A percentile compares a stretch with the other conserved stretches of the same genome.
phyloP scores from a whole-genome alignment of 2,329 filamentous ascomycete genomes.

The Chaetomiaceae sp. region DNA sequence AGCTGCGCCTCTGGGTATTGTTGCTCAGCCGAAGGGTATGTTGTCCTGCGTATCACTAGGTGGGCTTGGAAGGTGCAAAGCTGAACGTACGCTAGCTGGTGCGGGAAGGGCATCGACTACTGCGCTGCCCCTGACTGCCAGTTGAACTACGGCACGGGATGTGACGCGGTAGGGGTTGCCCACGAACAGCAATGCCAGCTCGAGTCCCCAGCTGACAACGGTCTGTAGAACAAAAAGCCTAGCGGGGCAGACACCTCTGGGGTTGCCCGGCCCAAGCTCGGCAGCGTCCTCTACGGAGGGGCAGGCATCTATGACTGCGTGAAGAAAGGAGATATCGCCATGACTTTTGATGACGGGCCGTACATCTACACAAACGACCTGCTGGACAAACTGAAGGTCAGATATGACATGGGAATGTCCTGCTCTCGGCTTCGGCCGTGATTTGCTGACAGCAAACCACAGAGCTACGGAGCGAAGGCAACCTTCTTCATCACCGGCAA shows the following conservation, averaged over 20 bases:
- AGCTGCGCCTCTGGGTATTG: slow-evolving; percentile 30
- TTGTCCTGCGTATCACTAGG: not conserved
- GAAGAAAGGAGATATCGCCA: slow-evolving; percentile 54
- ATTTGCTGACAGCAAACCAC: slow-evolving; percentile 9
- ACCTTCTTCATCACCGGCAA: slow-evolving; percentile 62
- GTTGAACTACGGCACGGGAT: slow-evolving; percentile 54
- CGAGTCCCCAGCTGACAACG: slow-evolving; percentile 8
- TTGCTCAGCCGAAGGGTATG: slow-evolving; percentile 31
- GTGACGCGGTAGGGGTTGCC: slow-evolving; percentile 42
- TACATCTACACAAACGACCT: slow-evolving; percentile 55
- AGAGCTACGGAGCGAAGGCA: slow-evolving; percentile 53
- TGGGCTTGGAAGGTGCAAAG: not conserved
- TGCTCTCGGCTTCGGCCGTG: not conserved
- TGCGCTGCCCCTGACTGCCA: slow-evolving; percentile 58
- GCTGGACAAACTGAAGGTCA: slow-evolving; percentile 49
- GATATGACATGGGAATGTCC: not conserved
- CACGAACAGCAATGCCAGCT: not conserved
- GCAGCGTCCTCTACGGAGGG: slow-evolving; percentile 50
- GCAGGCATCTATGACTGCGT: slow-evolving; percentile 50
- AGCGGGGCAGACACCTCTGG: slow-evolving; percentile 49
- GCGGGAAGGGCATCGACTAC: slow-evolving; percentile 47
- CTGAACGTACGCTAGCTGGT: slow-evolving; percentile 38
- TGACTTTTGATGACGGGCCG: slow-evolving; percentile 64
- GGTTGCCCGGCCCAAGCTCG: slow-evolving; percentile 46
- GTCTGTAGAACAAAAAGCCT: slow-evolving; percentile 40